Base-by-base conservation (phyloP, 768 basidiomycete genomes). In the Leccinum variicolor region DNA sequence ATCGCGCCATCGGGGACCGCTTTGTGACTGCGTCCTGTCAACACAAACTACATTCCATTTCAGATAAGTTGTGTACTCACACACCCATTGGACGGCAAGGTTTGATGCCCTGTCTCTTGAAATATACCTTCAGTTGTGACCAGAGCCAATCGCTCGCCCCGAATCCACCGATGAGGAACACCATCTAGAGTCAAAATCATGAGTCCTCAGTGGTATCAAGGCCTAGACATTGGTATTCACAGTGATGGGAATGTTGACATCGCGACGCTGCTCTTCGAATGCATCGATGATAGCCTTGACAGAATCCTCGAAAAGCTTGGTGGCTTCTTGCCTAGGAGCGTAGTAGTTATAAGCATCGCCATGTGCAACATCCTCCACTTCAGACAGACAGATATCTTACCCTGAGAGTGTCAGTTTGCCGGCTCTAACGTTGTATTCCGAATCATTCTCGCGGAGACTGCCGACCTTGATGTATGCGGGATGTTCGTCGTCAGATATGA, bases 161-260 rank as follows among this genome's bases (percentile, higher is more conserved):
- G 55, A 81, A 82, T 0, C 79, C 81, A 19, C 82, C 81, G 2
- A 82, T 76, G 6, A 85, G 75, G 50, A 81, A 76, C 6, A 76
- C 46, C 56, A 56, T 63, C 59, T 64, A 48, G 3, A 26, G 11
- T 50, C 10, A 36, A 4, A 14, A 13, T 25, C 4, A 14, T 54
- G 3, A 50, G 41, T 4, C 14, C 21, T 14, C 8, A 4, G 15
- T 19, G 9, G 8, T 14, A 34, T 29, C n/a, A 28, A 21, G 26
- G 45, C 31, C 1, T n/a, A 5, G 36, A 41, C 10, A 50, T n/a
- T 33, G 14, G 19, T 4, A 62, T 70, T 13, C 39, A 74, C 76
- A 2, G 69, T 67, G 34, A 78, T 71, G 2, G 60, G 56, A 13
- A 60, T 61, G 11, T 52, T 39, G 2, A 70, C 63, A 11, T 58